Evolutionary conservation across 352 stramenopile species (phyloP), one percentile per base, ranked within the genome.

Genomic region (Phytophthora megakarya): DNA sequence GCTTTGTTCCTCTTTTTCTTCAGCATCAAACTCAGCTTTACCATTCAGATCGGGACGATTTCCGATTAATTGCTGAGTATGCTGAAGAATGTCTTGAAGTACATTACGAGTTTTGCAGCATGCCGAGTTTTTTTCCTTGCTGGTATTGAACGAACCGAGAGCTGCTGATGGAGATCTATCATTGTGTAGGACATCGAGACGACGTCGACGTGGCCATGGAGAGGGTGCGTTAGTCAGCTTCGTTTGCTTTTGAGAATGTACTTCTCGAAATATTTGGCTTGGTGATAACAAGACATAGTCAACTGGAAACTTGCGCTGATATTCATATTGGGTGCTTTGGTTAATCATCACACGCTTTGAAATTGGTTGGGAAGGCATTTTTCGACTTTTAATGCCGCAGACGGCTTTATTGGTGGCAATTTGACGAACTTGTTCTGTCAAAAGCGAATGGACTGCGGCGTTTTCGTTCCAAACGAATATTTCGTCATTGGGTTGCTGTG

Each of bases 231-330:
- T 25, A 18, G 16, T 22, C 5, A 61, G 42, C 0, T 21, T 15
- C 35, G 40, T 52, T 15, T 52, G 38, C 16, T 51, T 61, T 67
- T 62, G 42, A 12, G 37, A 19, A 42, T 67, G 43, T 16, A 71
- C 28, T 55, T 67, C 56, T n/a, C 49, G 63, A 28, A 62, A 71
- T 1, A 71, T 71, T 44, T 71, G 48, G 16, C 63, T 71, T 33
- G 63, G 63, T 9, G 63, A 43, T 18, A 71, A 56, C 30, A 71
- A 30, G 2, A 71, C 48, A 26, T 71, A 71, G 23, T 71, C 63
- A 26, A 71, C 12, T 62, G 56, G 56, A 26, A 15, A 35, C 15
- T 58, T 71, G n/a, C 63, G 48, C 21, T 61, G 26, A 4, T 50
- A 26, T 33, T 67, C 43, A 10, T 71, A 71, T 42, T 71, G 63